Evolutionary conservation across 441 rosid species (phyloP), one percentile per base, ranked within the genome.

Genomic region (Pelargonium australe): DNA sequence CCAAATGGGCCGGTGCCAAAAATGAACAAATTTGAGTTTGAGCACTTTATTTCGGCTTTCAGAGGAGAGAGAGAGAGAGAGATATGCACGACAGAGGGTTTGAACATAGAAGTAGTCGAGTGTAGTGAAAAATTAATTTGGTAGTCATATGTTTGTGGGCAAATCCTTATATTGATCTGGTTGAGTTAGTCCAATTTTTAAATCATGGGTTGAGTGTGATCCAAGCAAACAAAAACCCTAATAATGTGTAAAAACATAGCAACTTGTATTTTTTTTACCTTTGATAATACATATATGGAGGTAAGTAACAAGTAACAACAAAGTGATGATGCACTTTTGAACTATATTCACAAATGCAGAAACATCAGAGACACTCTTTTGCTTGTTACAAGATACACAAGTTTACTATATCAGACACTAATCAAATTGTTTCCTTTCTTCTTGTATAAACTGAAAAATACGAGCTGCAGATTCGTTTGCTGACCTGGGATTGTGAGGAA

Each of bases 401-500:
- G 45, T 40, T 34, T 37, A 5, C 10, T 28, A 62, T 11, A 37
- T 12, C 37, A 16, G 57, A 68, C 20, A 66, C 80, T 82, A 84
- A 72, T 75, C 85, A 72, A 67, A 73, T 75, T 66, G 81, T 75
- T 80, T 85, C 79, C 97, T 83, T 77, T 86, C 96, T 75, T 85
- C 85, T 75, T 91, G 97, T 82, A 94, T 89, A 2, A 92, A 89
- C 71, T 68, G 86, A 81, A 94, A 88, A 71, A 94, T 94, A 19
- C 99, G 84, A 13, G 91, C 96, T 1, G 81, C 97, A 0, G 96
- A 89, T 72, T 82, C 96, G 4, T 87, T 84, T 5, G 99, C 97
- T 0, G 86, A 81, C 73, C 85, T 86, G 0, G 82, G 79, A 63
- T 89, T 90, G 79, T 87, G 96, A 47, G 97, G 99, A 57, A 91